phyloP scores from a whole-genome alignment of 192 early-diverging fungal genomes.

The Linnemannia schmuckeri region DNA sequence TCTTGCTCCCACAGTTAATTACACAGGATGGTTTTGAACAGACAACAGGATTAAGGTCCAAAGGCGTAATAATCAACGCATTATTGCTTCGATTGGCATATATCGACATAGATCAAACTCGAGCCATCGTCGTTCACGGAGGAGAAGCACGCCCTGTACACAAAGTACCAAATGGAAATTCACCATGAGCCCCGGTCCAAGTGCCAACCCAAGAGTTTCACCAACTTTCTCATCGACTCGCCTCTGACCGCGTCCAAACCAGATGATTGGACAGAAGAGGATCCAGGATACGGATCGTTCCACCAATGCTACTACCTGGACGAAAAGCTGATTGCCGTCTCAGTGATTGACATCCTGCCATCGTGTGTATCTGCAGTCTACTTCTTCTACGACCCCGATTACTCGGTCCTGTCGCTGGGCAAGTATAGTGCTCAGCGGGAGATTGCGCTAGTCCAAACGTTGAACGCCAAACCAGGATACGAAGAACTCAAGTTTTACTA shows the following conservation, averaged over 20 bases:
- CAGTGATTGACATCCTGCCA: conserved; percentile 94
- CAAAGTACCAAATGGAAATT: conserved; percentile 84
- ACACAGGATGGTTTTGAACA: neutral
- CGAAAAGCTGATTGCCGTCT: conserved; percentile 85
- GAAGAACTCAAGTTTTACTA: conserved; percentile 85
- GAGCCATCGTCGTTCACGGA: conserved; percentile 77
- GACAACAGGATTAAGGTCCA: neutral
- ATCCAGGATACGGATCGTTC: conserved; percentile 79
- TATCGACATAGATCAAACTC: conserved; percentile 60
- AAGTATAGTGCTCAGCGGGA: conserved; percentile 89
- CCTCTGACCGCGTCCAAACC: conserved; percentile 65
- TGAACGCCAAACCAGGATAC: conserved; percentile 56
- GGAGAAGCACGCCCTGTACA: conserved; percentile 83
- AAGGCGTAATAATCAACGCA: neutral
- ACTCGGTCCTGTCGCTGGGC: conserved; percentile 81
- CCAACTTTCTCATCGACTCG: conserved; percentile 80
- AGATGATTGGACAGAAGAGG: conserved; percentile 34
- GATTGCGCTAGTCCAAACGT: conserved; percentile 71
- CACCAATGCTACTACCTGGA: conserved; percentile 95
- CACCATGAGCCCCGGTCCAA: conserved; percentile 79
- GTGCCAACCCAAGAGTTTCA: conserved; percentile 59
- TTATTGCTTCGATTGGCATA: neutral
- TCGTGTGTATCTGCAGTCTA: conserved; percentile 93
- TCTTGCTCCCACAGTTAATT: neutral
- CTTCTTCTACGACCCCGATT: conserved; percentile 95